phyloP scores from a whole-genome alignment of 148 eudicot genomes.

The Vaccinium darrowii region DNA sequence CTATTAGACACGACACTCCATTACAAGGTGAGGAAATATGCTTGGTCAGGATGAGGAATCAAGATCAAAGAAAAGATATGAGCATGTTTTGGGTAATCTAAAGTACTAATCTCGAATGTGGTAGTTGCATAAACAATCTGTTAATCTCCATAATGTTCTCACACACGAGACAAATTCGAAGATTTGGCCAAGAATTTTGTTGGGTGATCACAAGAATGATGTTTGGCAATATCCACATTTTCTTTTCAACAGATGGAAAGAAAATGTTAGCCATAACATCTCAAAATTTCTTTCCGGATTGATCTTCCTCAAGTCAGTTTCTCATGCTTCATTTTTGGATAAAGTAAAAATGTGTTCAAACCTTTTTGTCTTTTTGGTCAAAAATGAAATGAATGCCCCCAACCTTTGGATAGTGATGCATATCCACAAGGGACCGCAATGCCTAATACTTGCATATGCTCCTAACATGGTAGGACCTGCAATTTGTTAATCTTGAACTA shows the following conservation, averaged over 20 bases:
- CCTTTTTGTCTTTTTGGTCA: background rate
- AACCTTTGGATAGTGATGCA: background rate
- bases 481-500: background rate
- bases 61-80: background rate
- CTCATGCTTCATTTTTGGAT: background rate
- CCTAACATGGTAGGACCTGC: background rate
- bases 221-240: too few species aligned
- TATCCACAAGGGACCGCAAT: background rate
- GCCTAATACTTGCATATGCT: background rate
- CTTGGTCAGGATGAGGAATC: background rate
- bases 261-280: background rate
- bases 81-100: background rate
- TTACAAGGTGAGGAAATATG: background rate
- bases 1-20: background rate
- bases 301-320: constrained; percentile 23
- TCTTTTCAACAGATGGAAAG: too few species aligned
- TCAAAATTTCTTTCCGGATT: constrained; percentile 9
- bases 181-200: too few species aligned
- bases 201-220: too few species aligned
- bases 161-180: too few species aligned
- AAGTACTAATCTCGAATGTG: background rate
- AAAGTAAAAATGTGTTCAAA: background rate
- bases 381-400: background rate
- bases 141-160: background rate
- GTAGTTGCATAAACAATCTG: constrained; percentile 26